These are phyloP conservation scores for Galerina marginata DNA, from an alignment of 768 basidiomycete species.

Conservation along the genomic window DNA sequence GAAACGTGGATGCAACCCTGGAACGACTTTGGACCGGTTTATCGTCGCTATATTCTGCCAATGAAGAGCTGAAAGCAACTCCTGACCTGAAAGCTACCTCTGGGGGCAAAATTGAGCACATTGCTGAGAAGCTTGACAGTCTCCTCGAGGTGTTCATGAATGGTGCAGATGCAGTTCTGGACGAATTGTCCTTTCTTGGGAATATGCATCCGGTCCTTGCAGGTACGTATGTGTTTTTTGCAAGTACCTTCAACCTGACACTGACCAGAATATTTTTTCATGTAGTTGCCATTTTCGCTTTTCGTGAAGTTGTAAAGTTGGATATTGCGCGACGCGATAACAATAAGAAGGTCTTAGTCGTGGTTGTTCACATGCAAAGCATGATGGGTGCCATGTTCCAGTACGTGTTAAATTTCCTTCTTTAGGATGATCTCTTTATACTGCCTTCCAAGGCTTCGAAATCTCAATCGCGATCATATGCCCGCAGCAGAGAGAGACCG, in stretches of 20 bases:
- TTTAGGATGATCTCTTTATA: neutral
- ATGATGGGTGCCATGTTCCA: slow-evolving; percentile 49
- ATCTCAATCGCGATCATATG: slow-evolving; percentile 29
- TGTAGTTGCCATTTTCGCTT: slow-evolving; percentile 17
- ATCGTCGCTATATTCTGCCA: slow-evolving; percentile 3
- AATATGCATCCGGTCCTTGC: slow-evolving; percentile 12
- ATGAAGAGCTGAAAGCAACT: slow-evolving; percentile 1
- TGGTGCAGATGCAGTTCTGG: slow-evolving; percentile 6
- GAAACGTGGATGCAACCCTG: neutral
- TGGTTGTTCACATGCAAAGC: slow-evolving; percentile 48
- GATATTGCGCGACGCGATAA: slow-evolving; percentile 40
- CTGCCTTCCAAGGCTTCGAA: slow-evolving; percentile 15
- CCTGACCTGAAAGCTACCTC: neutral
- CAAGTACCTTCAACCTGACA: neutral
- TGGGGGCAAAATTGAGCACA: neutral
- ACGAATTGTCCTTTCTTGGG: slow-evolving; percentile 8
- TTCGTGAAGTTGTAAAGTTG: slow-evolving; percentile 15
- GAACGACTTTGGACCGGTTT: slow-evolving; percentile 5
- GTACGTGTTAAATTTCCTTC: slow-evolving; percentile 28
- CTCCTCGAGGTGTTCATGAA: slow-evolving; percentile 13
- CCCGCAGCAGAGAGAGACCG: slow-evolving; percentile 12
- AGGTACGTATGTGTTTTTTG: neutral
- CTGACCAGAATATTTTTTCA: neutral
- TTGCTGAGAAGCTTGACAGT: neutral
- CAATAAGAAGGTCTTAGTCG: slow-evolving; percentile 44